phyloP scores from a whole-genome alignment of 2,329 filamentous ascomycete species.

The Venturia carpophila region DNA sequence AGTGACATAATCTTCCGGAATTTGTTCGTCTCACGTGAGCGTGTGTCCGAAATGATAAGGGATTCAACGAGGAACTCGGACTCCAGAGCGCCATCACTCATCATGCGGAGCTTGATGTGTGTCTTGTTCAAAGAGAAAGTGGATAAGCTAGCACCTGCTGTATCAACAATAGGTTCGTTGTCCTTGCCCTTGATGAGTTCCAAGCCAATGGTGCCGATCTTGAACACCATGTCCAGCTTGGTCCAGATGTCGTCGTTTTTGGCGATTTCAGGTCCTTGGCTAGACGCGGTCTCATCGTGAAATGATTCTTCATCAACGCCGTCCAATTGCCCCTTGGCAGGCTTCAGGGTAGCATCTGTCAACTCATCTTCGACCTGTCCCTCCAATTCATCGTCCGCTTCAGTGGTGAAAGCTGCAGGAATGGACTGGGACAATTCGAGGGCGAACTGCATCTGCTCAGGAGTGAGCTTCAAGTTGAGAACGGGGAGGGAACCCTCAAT shows the following conservation, averaged over 20 bases:
- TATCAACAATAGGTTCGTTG: slow-evolving; percentile 66
- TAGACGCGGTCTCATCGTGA: slow-evolving; percentile 28
- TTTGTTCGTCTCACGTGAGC: slow-evolving; percentile 84
- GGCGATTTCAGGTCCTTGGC: slow-evolving; percentile 50
- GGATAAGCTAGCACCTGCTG: slow-evolving; percentile 75
- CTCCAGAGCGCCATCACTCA: slow-evolving; percentile 84
- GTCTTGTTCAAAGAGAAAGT: slow-evolving; percentile 93
- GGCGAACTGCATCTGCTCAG: slow-evolving; percentile 83
- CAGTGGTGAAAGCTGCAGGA: slow-evolving; percentile 75
- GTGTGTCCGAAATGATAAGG: slow-evolving; percentile 89
- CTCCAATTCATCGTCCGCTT: slow-evolving; percentile 58
- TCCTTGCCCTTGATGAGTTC: slow-evolving; percentile 76
- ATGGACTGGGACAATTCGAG: slow-evolving; percentile 82
- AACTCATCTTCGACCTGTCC: slow-evolving; percentile 70
- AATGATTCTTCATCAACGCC: slow-evolving; percentile 26
- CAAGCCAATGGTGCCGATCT: slow-evolving; percentile 76
- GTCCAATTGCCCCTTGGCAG: slow-evolving; percentile 38
- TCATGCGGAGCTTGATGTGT: slow-evolving; percentile 82
- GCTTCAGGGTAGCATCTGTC: slow-evolving; percentile 46
- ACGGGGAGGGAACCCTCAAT: slow-evolving; percentile 89
- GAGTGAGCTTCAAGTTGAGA: slow-evolving; percentile 81
- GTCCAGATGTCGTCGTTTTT: slow-evolving; percentile 71
- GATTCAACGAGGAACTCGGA: slow-evolving; percentile 89
- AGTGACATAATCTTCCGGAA: slow-evolving; percentile 98
- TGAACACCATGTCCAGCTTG: slow-evolving; percentile 86